These are phyloP conservation scores for Rhododendron kiyosumense DNA, from an alignment of 148 eudicot genomes.

Conservation along the genomic window DNA sequence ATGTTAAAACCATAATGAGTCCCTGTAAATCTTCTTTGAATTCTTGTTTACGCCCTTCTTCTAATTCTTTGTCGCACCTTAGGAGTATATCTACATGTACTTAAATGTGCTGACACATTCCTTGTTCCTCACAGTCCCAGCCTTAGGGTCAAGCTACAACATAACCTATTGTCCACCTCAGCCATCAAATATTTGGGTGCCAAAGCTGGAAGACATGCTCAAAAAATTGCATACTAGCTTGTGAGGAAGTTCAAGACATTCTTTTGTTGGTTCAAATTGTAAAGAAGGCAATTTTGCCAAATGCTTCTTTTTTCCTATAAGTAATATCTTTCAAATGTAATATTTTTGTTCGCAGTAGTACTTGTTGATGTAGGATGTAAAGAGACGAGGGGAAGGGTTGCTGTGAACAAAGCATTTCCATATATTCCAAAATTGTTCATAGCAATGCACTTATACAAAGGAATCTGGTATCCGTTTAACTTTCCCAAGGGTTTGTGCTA, in stretches of 20 bases:
- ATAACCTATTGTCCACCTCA: not conserved
- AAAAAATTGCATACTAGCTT: not conserved
- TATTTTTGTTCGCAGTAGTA: not conserved
- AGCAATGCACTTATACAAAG: not conserved
- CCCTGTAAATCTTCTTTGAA: constrained; percentile 2
- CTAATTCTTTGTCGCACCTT: not conserved
- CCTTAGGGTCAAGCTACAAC: not conserved
- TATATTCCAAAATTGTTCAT: not conserved
- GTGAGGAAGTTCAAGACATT: not conserved
- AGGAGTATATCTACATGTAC: not conserved
- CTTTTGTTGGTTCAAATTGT: not conserved
- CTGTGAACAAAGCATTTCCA: not conserved
- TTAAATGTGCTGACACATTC: not conserved
- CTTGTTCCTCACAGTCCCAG: not conserved
- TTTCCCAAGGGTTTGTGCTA: not conserved
- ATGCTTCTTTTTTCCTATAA: not conserved
- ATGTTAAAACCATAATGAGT: not conserved
- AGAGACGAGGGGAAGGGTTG: not conserved
- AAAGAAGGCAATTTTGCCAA: not conserved
- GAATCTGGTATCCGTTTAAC: not conserved
- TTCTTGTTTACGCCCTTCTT: not conserved
- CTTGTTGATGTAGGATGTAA: not conserved
- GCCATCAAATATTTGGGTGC: not conserved
- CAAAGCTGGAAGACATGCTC: not conserved
- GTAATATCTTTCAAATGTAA: not conserved